These are phyloP conservation scores for Trypanosoma brucei DNA, from an alignment of 208 protist genomes.

Conservation along the genomic window DNA sequence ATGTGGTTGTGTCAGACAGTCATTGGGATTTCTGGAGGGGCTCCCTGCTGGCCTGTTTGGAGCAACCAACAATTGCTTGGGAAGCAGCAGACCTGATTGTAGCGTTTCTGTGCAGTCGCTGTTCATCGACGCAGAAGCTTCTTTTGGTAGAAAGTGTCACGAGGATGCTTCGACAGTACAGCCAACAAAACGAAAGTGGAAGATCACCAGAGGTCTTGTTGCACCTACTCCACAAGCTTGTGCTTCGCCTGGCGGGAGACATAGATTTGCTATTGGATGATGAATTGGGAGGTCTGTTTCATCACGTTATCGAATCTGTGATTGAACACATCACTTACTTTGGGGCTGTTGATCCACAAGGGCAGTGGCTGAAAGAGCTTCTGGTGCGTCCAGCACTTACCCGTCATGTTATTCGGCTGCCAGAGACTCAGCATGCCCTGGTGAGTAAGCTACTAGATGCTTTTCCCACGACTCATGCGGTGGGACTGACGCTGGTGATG, in stretches of 20 bases:
- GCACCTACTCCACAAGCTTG: constrained; percentile 12
- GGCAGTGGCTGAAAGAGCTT: constrained; percentile 40
- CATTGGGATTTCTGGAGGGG: constrained; percentile 15
- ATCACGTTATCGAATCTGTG: constrained; percentile 16
- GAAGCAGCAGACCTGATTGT: constrained; percentile 2
- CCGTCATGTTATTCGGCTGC: constrained; percentile 13
- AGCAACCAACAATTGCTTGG: not conserved
- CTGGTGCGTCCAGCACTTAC: constrained; percentile 29
- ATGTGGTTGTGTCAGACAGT: constrained; percentile 3
- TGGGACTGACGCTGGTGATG: constrained; percentile 19
- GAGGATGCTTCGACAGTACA: not conserved
- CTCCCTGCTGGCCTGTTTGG: constrained; percentile 6
- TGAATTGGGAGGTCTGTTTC: constrained; percentile 11
- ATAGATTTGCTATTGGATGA: constrained; percentile 13
- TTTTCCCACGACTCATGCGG: constrained; percentile 9
- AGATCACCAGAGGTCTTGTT: constrained; percentile 3
- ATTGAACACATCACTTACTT: constrained; percentile 23
- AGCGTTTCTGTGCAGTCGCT: constrained; percentile 2
- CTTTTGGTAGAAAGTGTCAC: constrained; percentile 9
- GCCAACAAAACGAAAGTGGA: not conserved
- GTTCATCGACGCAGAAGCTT: constrained; percentile 5
- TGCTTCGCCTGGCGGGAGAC: constrained; percentile 5
- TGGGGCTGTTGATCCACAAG: constrained; percentile 31
- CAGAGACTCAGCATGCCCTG: constrained; percentile 6
- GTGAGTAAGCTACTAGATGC: constrained; percentile 1